Evolutionary conservation across 805 yeast genomes (phyloP), one percentile per base, ranked within the genome.

Genomic region (Suhomyces emberorum): DNA sequence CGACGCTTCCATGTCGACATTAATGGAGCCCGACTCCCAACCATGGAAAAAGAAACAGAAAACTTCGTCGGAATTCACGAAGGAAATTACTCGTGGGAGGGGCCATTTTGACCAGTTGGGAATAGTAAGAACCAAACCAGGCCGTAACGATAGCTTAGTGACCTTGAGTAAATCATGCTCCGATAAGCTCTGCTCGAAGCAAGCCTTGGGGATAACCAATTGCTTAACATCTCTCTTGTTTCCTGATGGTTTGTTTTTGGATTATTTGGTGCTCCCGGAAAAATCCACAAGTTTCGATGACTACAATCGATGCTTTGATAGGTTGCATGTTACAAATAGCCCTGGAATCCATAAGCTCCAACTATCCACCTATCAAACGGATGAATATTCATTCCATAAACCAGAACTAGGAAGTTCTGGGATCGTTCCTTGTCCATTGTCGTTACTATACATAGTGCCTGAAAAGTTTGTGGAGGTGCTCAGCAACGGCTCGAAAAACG

Each of bases 91-190:
- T 3, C 54, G 95, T 48, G 97, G 97, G 0, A 57, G 95, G 26
- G 74, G 72, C 23, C 66, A 76, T 52, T 81, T 76, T 45, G 61
- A 60, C 11, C 48, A 60, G 14, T 58, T 70, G 2, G 95, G 96
- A 0, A 58, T 65, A 7, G 88, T 91, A 1, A 68, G 98, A 43
- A 89, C 98, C 0, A 91, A 93, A 52, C 98, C 98, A 0, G 98
- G 98, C 1, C 59, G 98, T 34, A 55, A 69, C 19, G 98, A 93
- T 54, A 83, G 96, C 2, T 72, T 74, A 2, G 44, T 78, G 3
- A 75, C 95, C 0, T 57, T 74, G 32, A 84, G 95, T 20, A 91
- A 88, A 55, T 86, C 96, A 1, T 91, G 98, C 55, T 79, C 95
- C 1, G 98, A 91, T 55, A 91, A 91, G 51, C 56, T 91, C 17